Percentiles rank a stretch among this genome's conserved stretches.
Conservation (phyloP, 2,329 filamentous ascomycete species). For the Mycosphaerella arachidis region DNA sequence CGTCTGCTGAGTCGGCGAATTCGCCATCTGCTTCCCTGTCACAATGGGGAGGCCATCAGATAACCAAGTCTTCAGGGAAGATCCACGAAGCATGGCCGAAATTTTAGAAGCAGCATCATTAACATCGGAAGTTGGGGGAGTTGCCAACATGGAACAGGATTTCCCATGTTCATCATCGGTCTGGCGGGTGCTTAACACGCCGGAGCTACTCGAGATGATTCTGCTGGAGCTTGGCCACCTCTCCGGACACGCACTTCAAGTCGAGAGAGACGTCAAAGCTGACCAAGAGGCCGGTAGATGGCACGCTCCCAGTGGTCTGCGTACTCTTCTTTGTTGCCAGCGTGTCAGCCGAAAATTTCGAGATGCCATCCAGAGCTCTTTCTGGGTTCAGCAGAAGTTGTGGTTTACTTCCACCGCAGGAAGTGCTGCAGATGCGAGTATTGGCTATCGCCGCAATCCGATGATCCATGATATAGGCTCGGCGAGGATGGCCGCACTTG, state of each 20-base stretch:
- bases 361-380: background rate
- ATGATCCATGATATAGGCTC: background rate
- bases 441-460: background rate
- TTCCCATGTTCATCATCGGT: background rate
- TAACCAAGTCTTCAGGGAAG: too few species aligned
- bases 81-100: background rate
- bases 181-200: constrained; percentile 2
- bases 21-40: too few species aligned
- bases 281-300: background rate
- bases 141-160: background rate
- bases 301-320: background rate
- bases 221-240: background rate
- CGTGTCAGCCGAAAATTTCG: background rate
- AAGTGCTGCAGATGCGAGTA: background rate
- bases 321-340: background rate
- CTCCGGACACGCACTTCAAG: background rate
- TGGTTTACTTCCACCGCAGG: background rate
- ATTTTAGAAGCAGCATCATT: background rate
- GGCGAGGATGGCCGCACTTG: background rate
- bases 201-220: constrained; percentile 1
- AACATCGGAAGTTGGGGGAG: background rate
- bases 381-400: background rate
- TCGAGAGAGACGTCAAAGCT: background rate
- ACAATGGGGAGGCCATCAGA: too few species aligned
- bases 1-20: too few species aligned